A percentile compares a stretch with the other conserved stretches of the same genome.
phyloP scores from a whole-genome alignment of 257 asterid species.

The Capsicum baccatum region DNA sequence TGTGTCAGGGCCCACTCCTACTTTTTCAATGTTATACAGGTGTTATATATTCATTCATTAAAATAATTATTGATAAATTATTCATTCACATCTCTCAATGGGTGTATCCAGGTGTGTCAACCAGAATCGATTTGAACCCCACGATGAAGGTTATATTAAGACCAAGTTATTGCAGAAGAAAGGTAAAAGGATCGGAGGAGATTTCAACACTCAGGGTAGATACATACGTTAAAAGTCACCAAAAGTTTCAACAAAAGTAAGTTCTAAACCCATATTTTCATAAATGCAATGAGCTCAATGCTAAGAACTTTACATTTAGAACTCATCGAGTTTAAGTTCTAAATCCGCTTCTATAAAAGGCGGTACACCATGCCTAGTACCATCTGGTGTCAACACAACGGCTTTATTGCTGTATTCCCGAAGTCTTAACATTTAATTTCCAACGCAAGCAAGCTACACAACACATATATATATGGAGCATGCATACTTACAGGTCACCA shows the following conservation, averaged over 20 bases:
- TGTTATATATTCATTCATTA: too few relatives aligned
- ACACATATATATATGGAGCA: constrained; percentile 16
- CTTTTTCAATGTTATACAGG: too few relatives aligned
- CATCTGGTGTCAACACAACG: not conserved
- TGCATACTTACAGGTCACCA: constrained; percentile 1
- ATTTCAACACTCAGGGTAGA: not conserved
- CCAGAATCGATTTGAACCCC: not conserved
- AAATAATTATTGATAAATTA: too few relatives aligned
- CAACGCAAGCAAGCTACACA: not conserved
- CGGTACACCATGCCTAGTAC: not conserved
- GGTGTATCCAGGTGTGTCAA: not conserved
- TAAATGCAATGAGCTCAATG: not conserved
- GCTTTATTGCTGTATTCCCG: not conserved
- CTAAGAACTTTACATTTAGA: not conserved
- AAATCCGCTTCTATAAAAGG: not conserved
- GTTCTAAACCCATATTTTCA: not conserved
- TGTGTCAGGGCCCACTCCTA: too few relatives aligned
- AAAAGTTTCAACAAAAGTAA: not conserved
- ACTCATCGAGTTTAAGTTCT: not conserved
- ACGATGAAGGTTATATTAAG: not conserved
- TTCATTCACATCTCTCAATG: too few relatives aligned
- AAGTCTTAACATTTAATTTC: not conserved
- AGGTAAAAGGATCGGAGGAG: not conserved
- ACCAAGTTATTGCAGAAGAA: not conserved
- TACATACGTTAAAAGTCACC: not conserved